Evolutionary conservation across 2,329 filamentous ascomycete genomes (phyloP).

Genomic region (Zelopaecilomyces penicillatus): DNA sequence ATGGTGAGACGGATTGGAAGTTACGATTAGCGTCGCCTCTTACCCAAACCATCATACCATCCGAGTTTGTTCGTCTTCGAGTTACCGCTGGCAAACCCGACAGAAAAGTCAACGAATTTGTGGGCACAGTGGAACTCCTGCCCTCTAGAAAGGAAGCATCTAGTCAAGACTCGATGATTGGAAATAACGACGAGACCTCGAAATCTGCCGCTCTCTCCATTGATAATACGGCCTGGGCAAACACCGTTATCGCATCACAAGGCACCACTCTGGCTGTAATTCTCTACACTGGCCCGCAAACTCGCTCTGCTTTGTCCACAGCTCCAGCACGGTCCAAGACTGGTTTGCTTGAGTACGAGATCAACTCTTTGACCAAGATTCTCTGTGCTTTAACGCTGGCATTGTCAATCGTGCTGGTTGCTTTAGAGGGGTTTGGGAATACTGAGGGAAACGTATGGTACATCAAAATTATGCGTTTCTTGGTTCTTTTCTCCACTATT

Average conservation of each 20-base stretch:
- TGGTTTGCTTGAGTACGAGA: conserved; percentile 87
- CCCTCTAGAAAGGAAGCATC: conserved; percentile 44
- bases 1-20: conserved; percentile 99
- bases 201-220: conserved; percentile 73
- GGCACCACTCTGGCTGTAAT: conserved; percentile 82
- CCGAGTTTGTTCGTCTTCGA: conserved; percentile 60
- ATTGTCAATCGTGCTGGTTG: conserved; percentile 80
- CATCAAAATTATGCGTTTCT: conserved; percentile 93
- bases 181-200: conserved; percentile 24
- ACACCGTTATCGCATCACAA: conserved; percentile 91
- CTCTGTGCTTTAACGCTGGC: conserved; percentile 81
- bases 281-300: conserved; percentile 90
- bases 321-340: conserved; percentile 88
- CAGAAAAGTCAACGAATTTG: conserved; percentile 88
- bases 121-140: conserved; percentile 75
- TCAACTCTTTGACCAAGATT: conserved; percentile 95
- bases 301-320: conserved; percentile 86
- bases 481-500: conserved; percentile 98
- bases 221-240: conserved; percentile 98
- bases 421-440: conserved; percentile 69
- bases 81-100: conserved; percentile 86
- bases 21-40: conserved; percentile 78
- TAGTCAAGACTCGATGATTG: conserved; percentile 29
- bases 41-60: conserved; percentile 66
- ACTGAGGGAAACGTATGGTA: conserved; percentile 72